phyloP scores from a whole-genome alignment of 768 basidiomycete genomes.

The Podaxis sp. region DNA sequence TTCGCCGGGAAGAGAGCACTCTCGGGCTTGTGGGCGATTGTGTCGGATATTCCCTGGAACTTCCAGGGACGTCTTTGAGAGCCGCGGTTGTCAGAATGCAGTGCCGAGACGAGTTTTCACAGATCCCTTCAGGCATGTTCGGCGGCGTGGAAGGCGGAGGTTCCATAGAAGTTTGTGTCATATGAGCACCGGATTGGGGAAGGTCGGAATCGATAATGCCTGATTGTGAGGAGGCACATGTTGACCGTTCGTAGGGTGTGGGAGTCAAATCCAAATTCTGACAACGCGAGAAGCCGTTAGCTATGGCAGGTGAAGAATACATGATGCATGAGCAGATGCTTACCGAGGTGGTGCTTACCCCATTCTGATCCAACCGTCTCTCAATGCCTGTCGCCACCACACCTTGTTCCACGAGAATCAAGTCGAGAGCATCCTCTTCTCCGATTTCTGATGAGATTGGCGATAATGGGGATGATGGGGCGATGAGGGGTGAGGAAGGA shows the following conservation, averaged over 20 bases:
- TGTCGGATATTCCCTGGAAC: not conserved
- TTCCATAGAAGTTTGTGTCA: not conserved
- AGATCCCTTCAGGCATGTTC: not conserved
- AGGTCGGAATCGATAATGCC: not conserved
- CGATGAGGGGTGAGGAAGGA: slow-evolving; percentile 17
- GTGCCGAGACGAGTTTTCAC: not conserved
- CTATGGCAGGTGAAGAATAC: not conserved
- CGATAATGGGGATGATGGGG: slow-evolving; percentile 16
- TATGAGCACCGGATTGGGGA: not conserved
- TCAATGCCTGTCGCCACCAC: not conserved
- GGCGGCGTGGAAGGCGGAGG: not conserved
- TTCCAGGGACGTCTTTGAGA: not conserved
- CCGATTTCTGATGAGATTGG: slow-evolving; percentile 18
- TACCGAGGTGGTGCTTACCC: not conserved
- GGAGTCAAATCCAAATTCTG: slow-evolving; percentile 6
- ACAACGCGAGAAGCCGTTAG: slow-evolving; percentile 2
- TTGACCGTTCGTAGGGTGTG: slow-evolving; percentile 1
- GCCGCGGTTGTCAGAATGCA: not conserved
- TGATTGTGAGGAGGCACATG: not conserved
- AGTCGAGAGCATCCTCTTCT: not conserved
- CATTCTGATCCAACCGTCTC: not conserved
- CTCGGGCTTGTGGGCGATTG: not conserved
- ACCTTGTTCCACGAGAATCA: not conserved
- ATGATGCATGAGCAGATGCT: not conserved
- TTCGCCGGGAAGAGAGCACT: not conserved